Percentiles rank a stretch among this genome's conserved stretches.
These are phyloP conservation scores for Inonotus obliquus DNA, from an alignment of 1,284 basidiomycete species.

Conservation along the genomic window DNA sequence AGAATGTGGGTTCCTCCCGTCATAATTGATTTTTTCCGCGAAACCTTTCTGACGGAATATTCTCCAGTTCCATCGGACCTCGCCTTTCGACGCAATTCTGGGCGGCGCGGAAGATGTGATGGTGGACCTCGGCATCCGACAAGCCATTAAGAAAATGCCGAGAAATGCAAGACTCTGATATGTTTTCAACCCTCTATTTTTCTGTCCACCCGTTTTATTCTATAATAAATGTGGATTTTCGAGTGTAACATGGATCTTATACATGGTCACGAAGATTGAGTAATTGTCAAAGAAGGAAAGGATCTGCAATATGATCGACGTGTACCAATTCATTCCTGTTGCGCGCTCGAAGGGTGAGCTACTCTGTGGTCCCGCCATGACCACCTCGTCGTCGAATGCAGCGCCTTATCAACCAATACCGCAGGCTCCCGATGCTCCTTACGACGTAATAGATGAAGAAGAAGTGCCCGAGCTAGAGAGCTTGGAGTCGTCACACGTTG, in stretches of 20 bases:
- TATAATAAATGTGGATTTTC: neutral
- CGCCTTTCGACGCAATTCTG: slow-evolving; percentile 44
- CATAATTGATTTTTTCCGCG: neutral
- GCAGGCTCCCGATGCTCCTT: neutral
- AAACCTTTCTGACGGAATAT: neutral
- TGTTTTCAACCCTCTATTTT: neutral
- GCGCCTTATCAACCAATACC: slow-evolving; percentile 8
- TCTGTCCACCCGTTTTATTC: neutral
- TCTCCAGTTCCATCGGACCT: slow-evolving; percentile 35
- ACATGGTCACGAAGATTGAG: neutral
- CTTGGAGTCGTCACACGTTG: neutral
- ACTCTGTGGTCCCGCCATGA: neutral
- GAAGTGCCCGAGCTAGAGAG: neutral
- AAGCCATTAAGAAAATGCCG: slow-evolving; percentile 65
- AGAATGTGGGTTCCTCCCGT: slow-evolving; percentile 42
- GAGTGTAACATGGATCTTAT: neutral
- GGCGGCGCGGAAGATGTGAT: slow-evolving; percentile 64
- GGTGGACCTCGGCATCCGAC: slow-evolving; percentile 62
- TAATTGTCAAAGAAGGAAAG: neutral
- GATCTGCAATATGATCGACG: neutral
- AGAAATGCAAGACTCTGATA: slow-evolving; percentile 41
- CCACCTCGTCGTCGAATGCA: neutral
- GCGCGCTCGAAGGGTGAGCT: neutral
- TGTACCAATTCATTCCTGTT: neutral
- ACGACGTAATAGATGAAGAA: slow-evolving; percentile 2